A percentile compares a stretch with the other conserved stretches of the same genome.
These are phyloP conservation scores for Phytophthora boehmeriae DNA, from an alignment of 352 stramenopile genomes.

Conservation along the genomic window DNA sequence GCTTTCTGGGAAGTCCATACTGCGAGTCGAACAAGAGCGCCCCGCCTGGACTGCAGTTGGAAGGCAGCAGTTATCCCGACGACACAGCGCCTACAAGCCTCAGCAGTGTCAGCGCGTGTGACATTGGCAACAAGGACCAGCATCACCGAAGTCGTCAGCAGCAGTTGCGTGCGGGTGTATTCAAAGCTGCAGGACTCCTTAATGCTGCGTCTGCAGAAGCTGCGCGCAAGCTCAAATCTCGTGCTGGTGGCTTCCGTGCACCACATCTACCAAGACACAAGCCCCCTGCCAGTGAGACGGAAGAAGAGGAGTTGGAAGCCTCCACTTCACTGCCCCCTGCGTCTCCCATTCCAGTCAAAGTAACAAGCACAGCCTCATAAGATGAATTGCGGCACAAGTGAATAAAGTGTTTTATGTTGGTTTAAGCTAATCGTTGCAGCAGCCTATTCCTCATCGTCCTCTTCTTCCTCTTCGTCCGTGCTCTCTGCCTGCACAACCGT, in stretches of 20 bases:
- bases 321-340: slow-evolving; percentile 10
- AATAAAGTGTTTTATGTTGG: slow-evolving; percentile 35
- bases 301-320: slow-evolving; percentile 45
- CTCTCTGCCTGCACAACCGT: slow-evolving; percentile 59
- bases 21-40: slow-evolving; percentile 31
- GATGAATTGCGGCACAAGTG: slow-evolving; percentile 16
- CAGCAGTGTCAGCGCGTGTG: slow-evolving; percentile 15
- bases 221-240: slow-evolving; percentile 55
- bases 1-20: slow-evolving; percentile 37
- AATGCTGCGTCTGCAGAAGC: slow-evolving; percentile 61
- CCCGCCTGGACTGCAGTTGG: slow-evolving; percentile 14
- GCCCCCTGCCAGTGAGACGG: slow-evolving; percentile 36
- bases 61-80: slow-evolving; percentile 28
- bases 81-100: slow-evolving; percentile 16
- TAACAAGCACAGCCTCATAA: slow-evolving; percentile 10
- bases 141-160: slow-evolving; percentile 30
- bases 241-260: slow-evolving; percentile 20
- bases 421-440: not conserved
- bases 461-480: slow-evolving; percentile 58
- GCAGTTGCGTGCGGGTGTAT: slow-evolving; percentile 46
- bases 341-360: slow-evolving; percentile 6
- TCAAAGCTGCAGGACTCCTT: slow-evolving; percentile 50
- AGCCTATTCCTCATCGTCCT: slow-evolving; percentile 41
- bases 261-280: slow-evolving; percentile 30
- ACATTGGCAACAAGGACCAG: not conserved